These are phyloP conservation scores for Exsudoporus floridanus DNA, from an alignment of 1,284 basidiomycete species.

Conservation along the genomic window DNA sequence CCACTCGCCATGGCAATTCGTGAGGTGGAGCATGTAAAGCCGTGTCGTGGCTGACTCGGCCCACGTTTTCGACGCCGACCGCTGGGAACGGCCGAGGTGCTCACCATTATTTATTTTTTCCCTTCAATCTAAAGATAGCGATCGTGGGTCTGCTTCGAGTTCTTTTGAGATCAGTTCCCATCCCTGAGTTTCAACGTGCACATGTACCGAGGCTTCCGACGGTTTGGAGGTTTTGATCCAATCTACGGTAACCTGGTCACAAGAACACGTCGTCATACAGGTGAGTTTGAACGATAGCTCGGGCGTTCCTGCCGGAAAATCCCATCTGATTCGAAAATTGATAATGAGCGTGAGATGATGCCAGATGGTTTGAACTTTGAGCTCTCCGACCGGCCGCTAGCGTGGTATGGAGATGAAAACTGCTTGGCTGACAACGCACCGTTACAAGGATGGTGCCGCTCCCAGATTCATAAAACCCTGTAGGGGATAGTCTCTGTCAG, in stretches of 20 bases:
- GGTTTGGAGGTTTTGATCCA: not conserved
- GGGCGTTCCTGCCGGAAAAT: not conserved
- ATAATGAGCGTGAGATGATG: conserved; percentile 8
- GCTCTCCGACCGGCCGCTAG: not conserved
- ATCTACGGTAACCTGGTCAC: not conserved
- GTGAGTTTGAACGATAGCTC: not conserved
- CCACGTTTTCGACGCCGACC: conserved; percentile 11
- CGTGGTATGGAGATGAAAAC: conserved; percentile 7
- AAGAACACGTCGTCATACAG: not conserved
- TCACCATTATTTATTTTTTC: not conserved
- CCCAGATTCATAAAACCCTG: conserved; percentile 15
- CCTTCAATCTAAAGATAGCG: conserved; percentile 17
- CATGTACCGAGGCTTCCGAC: not conserved
- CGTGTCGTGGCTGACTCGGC: not conserved
- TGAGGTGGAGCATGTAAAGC: not conserved
- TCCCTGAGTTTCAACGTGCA: not conserved
- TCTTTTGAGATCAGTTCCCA: conserved; percentile 9
- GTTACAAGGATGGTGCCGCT: not conserved
- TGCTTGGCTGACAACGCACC: conserved; percentile 4
- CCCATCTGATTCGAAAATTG: not conserved
- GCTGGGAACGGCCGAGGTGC: conserved; percentile 12
- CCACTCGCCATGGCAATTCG: not conserved
- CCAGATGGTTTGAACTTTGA: not conserved
- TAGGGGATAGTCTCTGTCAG: not conserved
- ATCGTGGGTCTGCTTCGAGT: conserved; percentile 3